Conservation (phyloP, 1,139 yeast species). For the Waltiozyma sp. region DNA sequence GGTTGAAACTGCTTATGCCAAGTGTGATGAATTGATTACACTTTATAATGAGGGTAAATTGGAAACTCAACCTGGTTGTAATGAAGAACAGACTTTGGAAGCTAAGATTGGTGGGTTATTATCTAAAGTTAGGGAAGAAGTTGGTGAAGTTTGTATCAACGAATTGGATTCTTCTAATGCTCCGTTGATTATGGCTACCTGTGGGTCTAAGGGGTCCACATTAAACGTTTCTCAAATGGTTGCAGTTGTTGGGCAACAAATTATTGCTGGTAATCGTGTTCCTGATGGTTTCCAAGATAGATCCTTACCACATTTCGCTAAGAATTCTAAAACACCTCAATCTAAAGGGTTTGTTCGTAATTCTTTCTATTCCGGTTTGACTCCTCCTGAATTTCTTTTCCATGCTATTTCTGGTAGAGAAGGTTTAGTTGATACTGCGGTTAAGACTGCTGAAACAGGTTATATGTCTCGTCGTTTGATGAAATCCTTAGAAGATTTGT, state of each 20-base stretch:
- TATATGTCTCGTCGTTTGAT: slow-evolving; percentile 97
- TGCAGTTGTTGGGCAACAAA: slow-evolving; percentile 99
- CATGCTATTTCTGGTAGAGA: slow-evolving; percentile 99
- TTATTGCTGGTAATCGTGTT: slow-evolving; percentile 96
- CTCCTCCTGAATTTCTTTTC: slow-evolving; percentile 95
- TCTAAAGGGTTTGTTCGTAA: slow-evolving; percentile 96
- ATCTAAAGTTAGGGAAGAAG: slow-evolving; percentile 97
- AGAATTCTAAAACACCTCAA: slow-evolving; percentile 93
- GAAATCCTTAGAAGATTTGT: slow-evolving; percentile 95
- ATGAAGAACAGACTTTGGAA: slow-evolving; percentile 95
- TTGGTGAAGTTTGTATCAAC: slow-evolving; percentile 92
- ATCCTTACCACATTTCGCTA: slow-evolving; percentile 92
- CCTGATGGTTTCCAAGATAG: slow-evolving; percentile 99
- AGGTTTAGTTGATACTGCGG: slow-evolving; percentile 98
- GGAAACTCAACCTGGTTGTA: slow-evolving; percentile 98
- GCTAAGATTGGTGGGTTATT: slow-evolving; percentile 94
- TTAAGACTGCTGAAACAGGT: slow-evolving; percentile 98
- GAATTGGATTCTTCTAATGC: slow-evolving; percentile 89
- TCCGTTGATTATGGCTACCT: slow-evolving; percentile 96
- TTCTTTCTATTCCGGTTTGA: slow-evolving; percentile 85
- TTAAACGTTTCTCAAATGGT: slow-evolving; percentile 99
- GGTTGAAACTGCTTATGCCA: slow-evolving; percentile 84
- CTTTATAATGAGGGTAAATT: slow-evolving; percentile 74
- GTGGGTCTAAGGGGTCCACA: slow-evolving; percentile 98
- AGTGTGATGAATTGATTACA: slow-evolving; percentile 86